Base-by-base conservation (phyloP, 352 stramenopile genomes). In the Pythium utonaiense region DNA sequence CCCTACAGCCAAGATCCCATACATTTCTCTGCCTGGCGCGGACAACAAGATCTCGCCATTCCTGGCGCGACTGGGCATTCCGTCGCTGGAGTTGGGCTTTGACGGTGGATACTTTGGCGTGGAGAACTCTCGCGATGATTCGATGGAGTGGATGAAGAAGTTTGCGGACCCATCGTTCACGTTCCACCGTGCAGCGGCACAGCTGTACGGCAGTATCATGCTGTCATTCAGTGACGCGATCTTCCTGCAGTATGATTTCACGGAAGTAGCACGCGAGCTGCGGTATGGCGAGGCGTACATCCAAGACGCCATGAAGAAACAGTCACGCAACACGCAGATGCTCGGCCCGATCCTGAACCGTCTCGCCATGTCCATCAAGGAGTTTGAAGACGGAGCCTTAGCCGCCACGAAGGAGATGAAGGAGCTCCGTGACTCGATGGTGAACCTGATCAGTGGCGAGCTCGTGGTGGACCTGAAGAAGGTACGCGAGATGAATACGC, bases 191-290 rank as follows among this genome's bases (percentile, higher is more conserved):
- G 78, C 84, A 1, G 80, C 79, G 17, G 80, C 84, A 10, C 77
- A 94, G 68, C 70, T 94, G 19, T 94, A 94, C 56, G 82, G 82
- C 19, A 89, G 82, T 59, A 74, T 91, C 28, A 64, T 92, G 60
- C 60, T 92, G 14, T 86, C 77, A 21, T 90, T 90, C 62, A 90
- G 77, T 30, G 80, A 94, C 62, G 66, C 82, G 1, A 73, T 92
- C n/a, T 94, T 94, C 40, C 33, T 94, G 16, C 84, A 88, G 64
- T 94, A 94, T 66, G 84, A 94, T 61, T 94, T 94, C 62, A 87
- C 74, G 0, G 84, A 92, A 54, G 67, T 91, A 17, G 83, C 84
- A 3, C 80, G 82, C 6, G 80, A 92, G 28, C 55, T 94, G 22
- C 82, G 82, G 12, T 65, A 75, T 31, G 84, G 80, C 14, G 76